Percentiles rank a stretch among this genome's conserved stretches.
phyloP scores from a whole-genome alignment of 495 filamentous ascomycete genomes.

The Penicillium subrubescens region DNA sequence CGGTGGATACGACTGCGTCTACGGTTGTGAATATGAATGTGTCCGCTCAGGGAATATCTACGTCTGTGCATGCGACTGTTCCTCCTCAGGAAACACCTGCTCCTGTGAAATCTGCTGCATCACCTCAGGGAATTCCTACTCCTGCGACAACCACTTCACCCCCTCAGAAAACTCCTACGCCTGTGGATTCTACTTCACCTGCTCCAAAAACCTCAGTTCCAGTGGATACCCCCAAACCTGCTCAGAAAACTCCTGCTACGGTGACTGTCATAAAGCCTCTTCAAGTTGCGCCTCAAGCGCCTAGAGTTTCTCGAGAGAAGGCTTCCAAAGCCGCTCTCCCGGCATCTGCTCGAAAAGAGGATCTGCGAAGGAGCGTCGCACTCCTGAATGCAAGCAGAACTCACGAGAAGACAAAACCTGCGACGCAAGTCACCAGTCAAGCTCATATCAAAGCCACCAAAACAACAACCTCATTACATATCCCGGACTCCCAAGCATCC shows the following conservation, averaged over 20 bases:
- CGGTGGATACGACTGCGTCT: background rate
- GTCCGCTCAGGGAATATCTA: too few relatives aligned
- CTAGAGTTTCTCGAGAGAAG: background rate
- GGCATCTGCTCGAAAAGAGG: slow-evolving; percentile 2
- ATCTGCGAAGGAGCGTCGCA: slow-evolving; percentile 9
- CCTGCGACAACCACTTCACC: background rate
- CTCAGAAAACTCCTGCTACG: background rate
- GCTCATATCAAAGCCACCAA: background rate
- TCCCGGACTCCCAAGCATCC: background rate
- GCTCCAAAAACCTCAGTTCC: background rate
- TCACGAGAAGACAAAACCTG: background rate
- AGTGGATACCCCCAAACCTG: background rate
- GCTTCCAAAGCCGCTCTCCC: background rate
- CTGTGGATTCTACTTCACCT: background rate
- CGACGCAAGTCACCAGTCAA: background rate
- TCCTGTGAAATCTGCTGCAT: background rate
- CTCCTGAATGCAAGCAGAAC: slow-evolving; percentile 12
- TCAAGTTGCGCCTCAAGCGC: background rate
- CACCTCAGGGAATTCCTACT: background rate
- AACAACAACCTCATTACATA: background rate
- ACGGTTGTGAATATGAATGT: too few relatives aligned
- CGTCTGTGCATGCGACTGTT: background rate
- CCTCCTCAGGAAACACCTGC: background rate
- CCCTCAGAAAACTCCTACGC: background rate
- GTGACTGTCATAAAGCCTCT: background rate